These are phyloP conservation scores for Suillus paluster DNA, from an alignment of 768 basidiomycete species.

Conservation along the genomic window DNA sequence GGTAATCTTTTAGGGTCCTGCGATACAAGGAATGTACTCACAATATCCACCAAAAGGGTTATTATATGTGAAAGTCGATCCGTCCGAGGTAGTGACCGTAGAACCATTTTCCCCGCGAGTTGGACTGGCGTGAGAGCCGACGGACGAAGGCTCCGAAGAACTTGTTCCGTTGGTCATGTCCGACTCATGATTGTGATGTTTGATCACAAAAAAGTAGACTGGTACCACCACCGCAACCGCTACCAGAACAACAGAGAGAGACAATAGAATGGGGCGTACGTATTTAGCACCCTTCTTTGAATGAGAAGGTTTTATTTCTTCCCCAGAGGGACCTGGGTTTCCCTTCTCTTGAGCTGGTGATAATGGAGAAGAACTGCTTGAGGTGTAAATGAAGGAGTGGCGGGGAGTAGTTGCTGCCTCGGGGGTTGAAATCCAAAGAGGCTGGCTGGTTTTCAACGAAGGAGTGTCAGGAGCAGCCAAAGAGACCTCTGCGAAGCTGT, in stretches of 20 bases:
- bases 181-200: background rate
- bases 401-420: background rate
- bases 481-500: background rate
- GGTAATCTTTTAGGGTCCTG: background rate
- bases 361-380: conserved; percentile 1
- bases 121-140: background rate
- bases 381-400: background rate
- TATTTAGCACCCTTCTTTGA: conserved; percentile 1
- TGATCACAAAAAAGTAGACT: conserved; percentile 4
- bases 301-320: background rate
- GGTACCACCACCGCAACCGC: background rate
- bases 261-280: background rate
- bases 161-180: background rate
- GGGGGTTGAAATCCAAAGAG: background rate
- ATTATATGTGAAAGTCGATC: conserved; percentile 73
- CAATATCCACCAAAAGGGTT: conserved; percentile 81
- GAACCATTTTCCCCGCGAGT: conserved; percentile 59
- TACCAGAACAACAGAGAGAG: background rate
- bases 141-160: background rate
- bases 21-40: conserved; percentile 37
- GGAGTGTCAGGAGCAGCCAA: conserved; percentile 1
- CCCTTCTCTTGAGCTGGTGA: background rate
- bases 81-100: conserved; percentile 64
- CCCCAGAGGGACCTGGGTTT: background rate
- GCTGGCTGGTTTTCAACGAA: background rate